Conservation (phyloP, 140 eudicot genomes). For the Ambrosia hybrid region DNA sequence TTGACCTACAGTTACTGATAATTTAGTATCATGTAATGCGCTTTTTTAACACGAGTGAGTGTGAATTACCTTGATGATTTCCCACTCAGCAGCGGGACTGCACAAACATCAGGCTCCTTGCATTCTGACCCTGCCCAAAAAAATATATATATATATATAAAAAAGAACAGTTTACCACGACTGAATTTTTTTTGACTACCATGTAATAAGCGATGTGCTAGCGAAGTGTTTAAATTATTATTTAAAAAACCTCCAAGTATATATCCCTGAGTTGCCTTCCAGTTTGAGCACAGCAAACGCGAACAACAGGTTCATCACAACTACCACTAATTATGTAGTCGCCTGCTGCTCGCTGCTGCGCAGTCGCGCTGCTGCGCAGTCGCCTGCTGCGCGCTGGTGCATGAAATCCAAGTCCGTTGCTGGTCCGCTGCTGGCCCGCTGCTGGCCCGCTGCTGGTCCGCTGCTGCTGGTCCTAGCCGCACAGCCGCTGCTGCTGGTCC, state of each 20-base stretch:
- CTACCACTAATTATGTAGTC: slow-evolving; percentile 90
- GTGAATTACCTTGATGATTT: slow-evolving; percentile 65
- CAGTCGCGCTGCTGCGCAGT: too few relatives aligned
- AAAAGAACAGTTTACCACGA: too few relatives aligned
- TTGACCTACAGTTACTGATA: slow-evolving; percentile 49
- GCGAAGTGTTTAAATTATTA: too few relatives aligned
- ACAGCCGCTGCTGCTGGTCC: too few relatives aligned
- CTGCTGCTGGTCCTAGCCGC: too few relatives aligned
- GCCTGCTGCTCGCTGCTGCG: too few relatives aligned
- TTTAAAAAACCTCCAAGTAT: slow-evolving; percentile 53
- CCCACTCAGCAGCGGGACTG: slow-evolving; percentile 75
- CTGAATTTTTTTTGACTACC: background rate
- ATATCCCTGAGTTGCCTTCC: slow-evolving; percentile 82
- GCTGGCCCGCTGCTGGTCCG: too few relatives aligned
- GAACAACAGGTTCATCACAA: slow-evolving; percentile 69
- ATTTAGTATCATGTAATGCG: background rate
- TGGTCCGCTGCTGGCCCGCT: too few relatives aligned
- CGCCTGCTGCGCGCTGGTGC: too few relatives aligned
- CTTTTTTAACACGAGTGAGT: background rate
- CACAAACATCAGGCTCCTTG: slow-evolving; percentile 62
- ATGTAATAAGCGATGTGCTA: slow-evolving; percentile 5
- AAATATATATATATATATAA: too few relatives aligned
- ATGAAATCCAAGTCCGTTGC: too few relatives aligned
- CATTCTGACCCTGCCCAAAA: slow-evolving; percentile 52
- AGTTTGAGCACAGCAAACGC: slow-evolving; percentile 87